phyloP scores from a whole-genome alignment of 495 filamentous ascomycete genomes.

The Trichoderma reesei region DNA sequence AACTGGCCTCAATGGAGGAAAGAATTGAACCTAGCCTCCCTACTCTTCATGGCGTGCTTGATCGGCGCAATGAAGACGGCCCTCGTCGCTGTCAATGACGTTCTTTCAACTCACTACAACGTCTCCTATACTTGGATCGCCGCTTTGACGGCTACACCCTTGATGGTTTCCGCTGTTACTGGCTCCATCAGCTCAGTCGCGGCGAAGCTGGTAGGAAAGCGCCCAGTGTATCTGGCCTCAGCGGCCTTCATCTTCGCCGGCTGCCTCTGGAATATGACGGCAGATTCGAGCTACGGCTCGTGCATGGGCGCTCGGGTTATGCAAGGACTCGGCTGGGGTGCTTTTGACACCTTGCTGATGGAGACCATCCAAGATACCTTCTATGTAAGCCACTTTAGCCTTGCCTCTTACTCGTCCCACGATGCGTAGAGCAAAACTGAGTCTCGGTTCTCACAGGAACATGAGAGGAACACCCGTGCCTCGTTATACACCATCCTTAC shows the following conservation, averaged over 20 bases:
- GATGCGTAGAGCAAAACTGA: constrained; percentile 15
- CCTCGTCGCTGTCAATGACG: constrained; percentile 35
- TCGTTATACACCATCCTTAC: constrained; percentile 30
- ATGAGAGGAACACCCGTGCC: constrained; percentile 32
- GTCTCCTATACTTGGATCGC: constrained; percentile 35
- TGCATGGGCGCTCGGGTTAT: constrained; percentile 41
- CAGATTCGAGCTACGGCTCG: constrained; percentile 28
- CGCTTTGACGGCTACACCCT: constrained; percentile 38
- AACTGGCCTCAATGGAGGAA: constrained; percentile 44
- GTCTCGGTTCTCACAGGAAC: constrained; percentile 26
- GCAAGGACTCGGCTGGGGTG: constrained; percentile 44
- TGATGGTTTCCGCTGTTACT: constrained; percentile 37
- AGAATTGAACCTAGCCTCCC: constrained; percentile 32
- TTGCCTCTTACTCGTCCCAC: neutral
- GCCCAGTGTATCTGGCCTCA: constrained; percentile 36
- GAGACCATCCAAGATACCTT: constrained; percentile 41
- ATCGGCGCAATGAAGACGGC: constrained; percentile 40
- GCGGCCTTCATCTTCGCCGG: constrained; percentile 34
- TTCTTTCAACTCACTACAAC: constrained; percentile 27
- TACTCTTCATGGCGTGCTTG: constrained; percentile 33
- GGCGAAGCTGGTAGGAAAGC: constrained; percentile 36
- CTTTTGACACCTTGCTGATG: constrained; percentile 38
- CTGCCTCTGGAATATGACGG: constrained; percentile 37
- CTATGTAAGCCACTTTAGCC: constrained; percentile 30
- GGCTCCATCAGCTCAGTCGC: constrained; percentile 29